Evolutionary conservation across 2,329 filamentous ascomycete genomes (phyloP), one percentile per base, ranked within the genome.

Genomic region (Samsoniella hepiali): DNA sequence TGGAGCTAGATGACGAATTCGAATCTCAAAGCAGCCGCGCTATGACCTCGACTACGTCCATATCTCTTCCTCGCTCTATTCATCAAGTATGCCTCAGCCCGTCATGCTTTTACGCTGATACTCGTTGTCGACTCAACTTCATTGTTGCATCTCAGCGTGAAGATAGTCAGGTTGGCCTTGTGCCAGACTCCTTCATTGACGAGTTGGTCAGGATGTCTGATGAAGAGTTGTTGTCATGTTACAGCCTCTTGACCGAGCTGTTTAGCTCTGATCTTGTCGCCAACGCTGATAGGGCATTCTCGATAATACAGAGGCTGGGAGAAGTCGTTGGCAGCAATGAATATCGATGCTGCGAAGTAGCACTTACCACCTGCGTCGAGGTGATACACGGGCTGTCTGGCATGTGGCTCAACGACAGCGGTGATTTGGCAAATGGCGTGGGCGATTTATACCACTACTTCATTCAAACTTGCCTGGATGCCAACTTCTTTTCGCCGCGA

Each of bases 401-500:
- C 13, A 77, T 85, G 45, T 95, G 91, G 91, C 76, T 81, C 2
- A 80, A 84, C 29, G 80, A 83, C 47, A 78, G 80, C 29, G 82
- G 83, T 40, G 79, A 86, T 1, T 78, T 97, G 3, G 82, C 82
- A n/a, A 83, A 85, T 3, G 81, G 84, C 47, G 91, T 89, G 3
- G 84, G 87, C 27, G 89, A 96, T 65, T 78, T 97, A 27, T 98
- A 98, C 73, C 78, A 84, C 51, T 91, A 92, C 78, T 89, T 95
- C 67, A 83, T 93, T 54, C 84, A 85, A 61, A 82, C 82, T 22
- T 84, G 88, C 36, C 76, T 97, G 32, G 82, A 84, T 6, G 88
- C 84, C 51, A 87, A 88, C 51, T 82, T 90, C 44, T 82, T 92
- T 55, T 96, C 94, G 0, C 78, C 87, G 2, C 82, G 80, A 63